Conservation (phyloP, 805 yeast species). For the Yamadazyma sp. region DNA sequence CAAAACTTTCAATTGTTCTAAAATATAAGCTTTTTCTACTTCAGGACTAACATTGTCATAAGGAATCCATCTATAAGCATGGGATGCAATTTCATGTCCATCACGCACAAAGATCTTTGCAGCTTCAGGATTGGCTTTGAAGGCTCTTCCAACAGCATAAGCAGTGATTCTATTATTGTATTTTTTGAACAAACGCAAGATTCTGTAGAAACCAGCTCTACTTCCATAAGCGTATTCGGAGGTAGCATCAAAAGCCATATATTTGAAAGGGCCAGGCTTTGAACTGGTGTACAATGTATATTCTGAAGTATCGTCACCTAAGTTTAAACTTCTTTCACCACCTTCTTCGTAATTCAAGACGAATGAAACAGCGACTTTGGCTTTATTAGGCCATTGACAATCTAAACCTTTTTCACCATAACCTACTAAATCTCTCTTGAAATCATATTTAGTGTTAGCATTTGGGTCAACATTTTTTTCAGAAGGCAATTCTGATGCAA, state of each 20-base stretch:
- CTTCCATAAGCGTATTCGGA: conserved; percentile 15
- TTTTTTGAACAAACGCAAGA: conserved; percentile 11
- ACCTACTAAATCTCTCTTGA: conserved; percentile 15
- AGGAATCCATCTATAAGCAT: conserved; percentile 18
- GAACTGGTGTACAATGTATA: conserved; percentile 12
- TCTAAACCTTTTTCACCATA: conserved; percentile 23
- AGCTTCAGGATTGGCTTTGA: conserved; percentile 11
- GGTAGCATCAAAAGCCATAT: conserved; percentile 11
- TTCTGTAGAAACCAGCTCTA: conserved; percentile 15
- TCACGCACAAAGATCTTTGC: conserved; percentile 15
- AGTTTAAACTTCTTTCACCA: conserved; percentile 17
- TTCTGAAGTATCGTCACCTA: conserved; percentile 15
- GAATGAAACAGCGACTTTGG: conserved; percentile 19
- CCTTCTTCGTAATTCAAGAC: conserved; percentile 26
- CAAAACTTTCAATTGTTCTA: conserved; percentile 11
- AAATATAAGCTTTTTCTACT: conserved; percentile 15
- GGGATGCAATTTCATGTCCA: conserved; percentile 17
- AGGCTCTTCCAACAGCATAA: conserved; percentile 16
- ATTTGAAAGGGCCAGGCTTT: conserved; percentile 9
- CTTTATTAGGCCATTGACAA: conserved; percentile 18
- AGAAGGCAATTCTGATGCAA: conserved; percentile 6
- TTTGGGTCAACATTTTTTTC: conserved; percentile 7
- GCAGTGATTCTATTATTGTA: conserved; percentile 12
- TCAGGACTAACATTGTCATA: conserved; percentile 13
- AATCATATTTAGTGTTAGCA: conserved; percentile 11